These are phyloP conservation scores for Malus domestica DNA, from an alignment of 306 rosid genomes.

Conservation along the genomic window DNA sequence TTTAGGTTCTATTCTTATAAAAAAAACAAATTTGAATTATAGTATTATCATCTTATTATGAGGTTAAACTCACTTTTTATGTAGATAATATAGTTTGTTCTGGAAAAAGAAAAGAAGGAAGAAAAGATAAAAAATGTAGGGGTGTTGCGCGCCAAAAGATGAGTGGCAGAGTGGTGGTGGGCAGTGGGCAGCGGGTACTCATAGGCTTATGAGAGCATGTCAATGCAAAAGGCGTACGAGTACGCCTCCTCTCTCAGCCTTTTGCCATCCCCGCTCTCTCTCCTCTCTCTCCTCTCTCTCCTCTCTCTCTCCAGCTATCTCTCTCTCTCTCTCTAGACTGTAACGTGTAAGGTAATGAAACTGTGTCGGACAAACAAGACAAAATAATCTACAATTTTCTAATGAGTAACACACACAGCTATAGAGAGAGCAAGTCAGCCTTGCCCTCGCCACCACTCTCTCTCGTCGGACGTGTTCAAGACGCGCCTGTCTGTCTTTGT, in stretches of 20 bases:
- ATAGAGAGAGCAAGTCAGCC: constrained; percentile 1
- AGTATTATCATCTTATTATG: accelerated
- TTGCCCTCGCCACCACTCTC: not conserved
- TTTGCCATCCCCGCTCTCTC: not conserved
- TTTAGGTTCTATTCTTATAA: no score
- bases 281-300: not conserved
- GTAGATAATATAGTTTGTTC: no score
- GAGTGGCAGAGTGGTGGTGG: constrained; percentile 4
- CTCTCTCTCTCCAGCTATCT: not conserved
- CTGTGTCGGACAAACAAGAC: constrained; percentile 10
- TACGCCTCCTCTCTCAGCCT: no score
- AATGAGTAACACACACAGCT: not conserved
- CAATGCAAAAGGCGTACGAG: constrained; percentile 14
- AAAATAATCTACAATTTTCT: constrained; percentile 18
- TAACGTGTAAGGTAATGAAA: not conserved
- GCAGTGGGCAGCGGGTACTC: not conserved
- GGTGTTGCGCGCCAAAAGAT: not conserved
- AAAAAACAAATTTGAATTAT: no score
- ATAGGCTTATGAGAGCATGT: constrained; percentile 18
- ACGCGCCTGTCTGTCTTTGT: not conserved
- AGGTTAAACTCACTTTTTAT: accelerated
- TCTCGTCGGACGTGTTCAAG: not conserved
- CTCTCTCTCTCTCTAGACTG: not conserved
- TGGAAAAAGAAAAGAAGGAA: not conserved
- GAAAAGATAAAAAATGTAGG: not conserved